phyloP scores from a whole-genome alignment of 768 basidiomycete species.

The Albatrellus ellisii region DNA sequence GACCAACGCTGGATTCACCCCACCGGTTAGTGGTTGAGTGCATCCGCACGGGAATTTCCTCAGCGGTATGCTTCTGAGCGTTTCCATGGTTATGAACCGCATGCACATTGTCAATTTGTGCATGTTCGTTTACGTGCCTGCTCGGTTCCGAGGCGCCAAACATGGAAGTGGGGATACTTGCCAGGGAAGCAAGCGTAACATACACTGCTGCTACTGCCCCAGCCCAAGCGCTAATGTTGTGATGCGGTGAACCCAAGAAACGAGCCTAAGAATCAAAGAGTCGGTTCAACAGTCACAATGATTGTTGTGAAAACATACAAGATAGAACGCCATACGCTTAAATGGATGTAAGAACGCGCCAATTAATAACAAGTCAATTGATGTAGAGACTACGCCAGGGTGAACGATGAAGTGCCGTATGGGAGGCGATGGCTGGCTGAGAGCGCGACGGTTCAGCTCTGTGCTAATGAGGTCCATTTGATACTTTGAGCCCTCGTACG shows the following conservation, averaged over 20 bases:
- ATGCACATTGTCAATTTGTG: conserved; percentile 1
- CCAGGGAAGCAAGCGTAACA: conserved; percentile 44
- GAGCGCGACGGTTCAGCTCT: conserved; percentile 35
- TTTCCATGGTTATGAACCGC: conserved; percentile 10
- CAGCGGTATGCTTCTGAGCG: conserved; percentile 10
- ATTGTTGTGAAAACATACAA: conserved; percentile 32
- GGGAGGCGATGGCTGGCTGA: conserved; percentile 13
- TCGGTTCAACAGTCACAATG: conserved; percentile 4
- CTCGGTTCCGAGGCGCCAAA: neutral
- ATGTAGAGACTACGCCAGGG: conserved; percentile 59
- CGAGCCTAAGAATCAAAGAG: conserved; percentile 38
- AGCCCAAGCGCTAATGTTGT: conserved; percentile 47
- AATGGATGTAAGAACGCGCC: conserved; percentile 30
- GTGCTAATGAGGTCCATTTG: conserved; percentile 59
- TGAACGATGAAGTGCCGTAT: conserved; percentile 51
- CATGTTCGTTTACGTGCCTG: neutral
- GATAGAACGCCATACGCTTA: conserved; percentile 45
- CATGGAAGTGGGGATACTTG: conserved; percentile 29
- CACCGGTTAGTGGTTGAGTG: conserved; percentile 42
- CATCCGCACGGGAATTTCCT: conserved; percentile 30
- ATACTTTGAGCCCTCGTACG: conserved; percentile 66
- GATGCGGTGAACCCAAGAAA: conserved; percentile 50
- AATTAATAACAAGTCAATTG: conserved; percentile 37
- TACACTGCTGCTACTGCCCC: conserved; percentile 58
- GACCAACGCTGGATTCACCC: conserved; percentile 41